A percentile compares a stretch with the other conserved stretches of the same genome.
Conservation (phyloP, 2,329 filamentous ascomycete species). For the Mycosphaerelloides madeirae region DNA sequence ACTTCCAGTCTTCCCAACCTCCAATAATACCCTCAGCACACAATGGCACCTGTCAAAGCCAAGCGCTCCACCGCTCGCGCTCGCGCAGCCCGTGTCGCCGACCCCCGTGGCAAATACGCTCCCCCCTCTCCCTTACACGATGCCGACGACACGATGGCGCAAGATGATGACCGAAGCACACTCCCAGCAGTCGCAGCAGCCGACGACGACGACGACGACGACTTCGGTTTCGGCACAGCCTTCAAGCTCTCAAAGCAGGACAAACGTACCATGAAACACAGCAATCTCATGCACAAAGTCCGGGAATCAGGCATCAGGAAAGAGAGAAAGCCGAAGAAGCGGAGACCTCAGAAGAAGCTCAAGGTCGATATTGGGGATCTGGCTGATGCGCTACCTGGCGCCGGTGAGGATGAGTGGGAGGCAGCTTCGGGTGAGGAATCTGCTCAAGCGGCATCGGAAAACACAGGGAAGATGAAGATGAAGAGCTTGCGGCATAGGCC, state of each 20-base stretch:
- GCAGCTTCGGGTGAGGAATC: conserved; percentile 24
- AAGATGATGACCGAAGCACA: conserved; percentile 4
- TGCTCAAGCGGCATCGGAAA: conserved; percentile 11
- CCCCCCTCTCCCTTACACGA: conserved; percentile 10
- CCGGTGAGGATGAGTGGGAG: conserved; percentile 44
- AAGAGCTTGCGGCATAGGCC: conserved; percentile 69
- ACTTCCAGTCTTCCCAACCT: too few species aligned
- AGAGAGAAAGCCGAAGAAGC: conserved; percentile 49
- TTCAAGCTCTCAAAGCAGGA: conserved; percentile 75
- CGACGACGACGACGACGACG: conserved; percentile 36
- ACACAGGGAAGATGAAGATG: conserved; percentile 59
- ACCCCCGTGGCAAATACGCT: conserved; percentile 23
- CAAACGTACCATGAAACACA: conserved; percentile 78
- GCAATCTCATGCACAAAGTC: conserved; percentile 57
- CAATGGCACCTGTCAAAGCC: conserved; percentile 15
- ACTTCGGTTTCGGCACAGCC: conserved; percentile 39
- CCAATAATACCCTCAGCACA: conserved; percentile 1
- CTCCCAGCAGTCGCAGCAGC: neutral
- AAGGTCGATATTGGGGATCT: conserved; percentile 69
- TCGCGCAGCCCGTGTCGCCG: conserved; percentile 10
- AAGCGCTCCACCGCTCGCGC: conserved; percentile 13
- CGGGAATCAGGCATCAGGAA: conserved; percentile 61
- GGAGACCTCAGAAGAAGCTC: conserved; percentile 72
- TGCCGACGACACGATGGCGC: neutral
- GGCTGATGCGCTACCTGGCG: conserved; percentile 71